phyloP scores from a whole-genome alignment of 768 basidiomycete species.

The Tulasnella sp. region DNA sequence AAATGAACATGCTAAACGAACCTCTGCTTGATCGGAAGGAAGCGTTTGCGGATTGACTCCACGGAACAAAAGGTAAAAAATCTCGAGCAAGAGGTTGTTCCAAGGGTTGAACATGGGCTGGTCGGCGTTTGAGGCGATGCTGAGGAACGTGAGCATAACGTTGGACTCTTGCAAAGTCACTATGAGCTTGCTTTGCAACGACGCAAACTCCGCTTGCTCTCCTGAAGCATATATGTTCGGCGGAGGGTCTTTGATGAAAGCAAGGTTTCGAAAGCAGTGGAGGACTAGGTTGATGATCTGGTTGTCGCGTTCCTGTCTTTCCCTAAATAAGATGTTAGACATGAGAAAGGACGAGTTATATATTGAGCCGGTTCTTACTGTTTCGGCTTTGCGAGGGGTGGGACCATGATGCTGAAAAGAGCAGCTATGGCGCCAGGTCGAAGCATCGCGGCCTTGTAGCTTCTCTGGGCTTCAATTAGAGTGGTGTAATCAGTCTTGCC shows the following conservation, averaged over 20 bases:
- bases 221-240: conserved; percentile 57
- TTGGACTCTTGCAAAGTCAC: conserved; percentile 56
- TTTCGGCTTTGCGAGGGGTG: conserved; percentile 57
- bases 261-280: conserved; percentile 85
- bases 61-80: conserved; percentile 81
- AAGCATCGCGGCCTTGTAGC: conserved; percentile 79
- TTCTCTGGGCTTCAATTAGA: conserved; percentile 63
- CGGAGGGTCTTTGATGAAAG: conserved; percentile 81
- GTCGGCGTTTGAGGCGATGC: conserved; percentile 68
- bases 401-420: conserved; percentile 62
- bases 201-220: conserved; percentile 67
- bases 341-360: background rate
- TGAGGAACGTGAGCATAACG: conserved; percentile 66
- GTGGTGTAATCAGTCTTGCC: conserved; percentile 82
- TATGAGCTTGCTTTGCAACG: conserved; percentile 59
- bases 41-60: conserved; percentile 54
- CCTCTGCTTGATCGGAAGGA: conserved; percentile 38
- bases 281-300: conserved; percentile 82
- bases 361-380: conserved; percentile 26
- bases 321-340: conserved; percentile 22
- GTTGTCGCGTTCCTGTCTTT: conserved; percentile 66
- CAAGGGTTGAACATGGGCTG: conserved; percentile 74
- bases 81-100: conserved; percentile 88
- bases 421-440: conserved; percentile 57
- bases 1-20: conserved; percentile 18